Evolutionary conservation across 208 protist genomes (phyloP).

Genomic region (Vickermania ingenoplastis): DNA sequence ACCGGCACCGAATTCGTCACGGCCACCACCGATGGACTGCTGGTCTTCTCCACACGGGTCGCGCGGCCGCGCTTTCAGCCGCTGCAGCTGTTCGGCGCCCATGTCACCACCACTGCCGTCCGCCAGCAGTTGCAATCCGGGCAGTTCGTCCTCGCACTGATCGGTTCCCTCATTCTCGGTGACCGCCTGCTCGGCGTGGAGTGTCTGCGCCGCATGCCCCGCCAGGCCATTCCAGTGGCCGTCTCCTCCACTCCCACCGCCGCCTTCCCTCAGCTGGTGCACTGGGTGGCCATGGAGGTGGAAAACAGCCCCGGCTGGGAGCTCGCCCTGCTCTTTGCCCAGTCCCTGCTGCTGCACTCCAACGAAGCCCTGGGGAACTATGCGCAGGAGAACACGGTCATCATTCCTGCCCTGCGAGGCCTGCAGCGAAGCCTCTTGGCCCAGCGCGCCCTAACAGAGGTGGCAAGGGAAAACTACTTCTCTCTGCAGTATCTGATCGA

Average conservation of each 20-base stretch:
- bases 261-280: constrained; percentile 54
- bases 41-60: constrained; percentile 78
- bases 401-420: constrained; percentile 55
- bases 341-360: constrained; percentile 74
- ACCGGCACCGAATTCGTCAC: constrained; percentile 84
- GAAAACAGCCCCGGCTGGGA: constrained; percentile 53
- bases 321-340: constrained; percentile 75
- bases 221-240: constrained; percentile 67
- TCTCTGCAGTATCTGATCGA: constrained; percentile 79
- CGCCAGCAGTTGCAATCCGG: constrained; percentile 37
- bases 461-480: constrained; percentile 82
- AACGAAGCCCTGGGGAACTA: constrained; percentile 48
- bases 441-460: constrained; percentile 47
- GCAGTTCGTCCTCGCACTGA: constrained; percentile 62
- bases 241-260: constrained; percentile 59
- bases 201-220: constrained; percentile 70
- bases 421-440: constrained; percentile 58
- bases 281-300: constrained; percentile 77
- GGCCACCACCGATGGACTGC: constrained; percentile 82
- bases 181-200: constrained; percentile 66
- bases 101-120: constrained; percentile 55
- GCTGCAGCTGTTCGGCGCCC: constrained; percentile 46
- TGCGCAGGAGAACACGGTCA: constrained; percentile 19
- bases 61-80: constrained; percentile 72
- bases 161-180: constrained; percentile 70